A percentile compares a stretch with the other conserved stretches of the same genome.
Conservation (phyloP, 2,329 filamentous ascomycete species). For the Penicillium sp. region DNA sequence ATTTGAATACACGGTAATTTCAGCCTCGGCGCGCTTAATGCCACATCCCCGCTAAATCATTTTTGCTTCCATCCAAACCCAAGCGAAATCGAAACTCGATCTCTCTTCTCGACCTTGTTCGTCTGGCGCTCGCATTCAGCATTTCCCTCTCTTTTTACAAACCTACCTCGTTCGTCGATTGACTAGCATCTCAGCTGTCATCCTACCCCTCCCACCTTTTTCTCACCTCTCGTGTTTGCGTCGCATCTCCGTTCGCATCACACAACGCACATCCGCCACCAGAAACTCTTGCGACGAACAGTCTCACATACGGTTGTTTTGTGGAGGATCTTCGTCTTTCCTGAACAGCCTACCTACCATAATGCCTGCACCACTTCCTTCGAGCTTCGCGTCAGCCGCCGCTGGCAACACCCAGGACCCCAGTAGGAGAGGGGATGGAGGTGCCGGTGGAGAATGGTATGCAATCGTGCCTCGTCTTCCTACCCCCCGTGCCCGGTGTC, state of each 20-base stretch:
- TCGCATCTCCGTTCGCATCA: conserved; percentile 25
- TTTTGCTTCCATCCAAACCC: conserved; percentile 28
- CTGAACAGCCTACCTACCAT: conserved; percentile 26
- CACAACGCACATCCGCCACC: conserved; percentile 22
- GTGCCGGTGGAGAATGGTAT: conserved; percentile 71
- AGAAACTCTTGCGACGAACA: conserved; percentile 24
- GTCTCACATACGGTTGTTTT: conserved; percentile 20
- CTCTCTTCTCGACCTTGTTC: conserved; percentile 33
- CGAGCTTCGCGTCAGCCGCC: conserved; percentile 80
- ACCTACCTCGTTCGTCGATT: conserved; percentile 1
- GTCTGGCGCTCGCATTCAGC: conserved; percentile 31
- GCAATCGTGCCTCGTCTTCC: conserved; percentile 28
- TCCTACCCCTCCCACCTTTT: conserved; percentile 9
- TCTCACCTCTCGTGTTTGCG: conserved; percentile 23
- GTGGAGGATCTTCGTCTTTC: conserved; percentile 25
- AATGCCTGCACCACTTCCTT: conserved; percentile 74
- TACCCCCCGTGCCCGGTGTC: not conserved
- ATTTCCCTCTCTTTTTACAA: conserved; percentile 19
- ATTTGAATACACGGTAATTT: conserved; percentile 21
- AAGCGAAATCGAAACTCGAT: conserved; percentile 30
- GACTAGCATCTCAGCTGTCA: conserved; percentile 16
- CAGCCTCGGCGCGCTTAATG: conserved; percentile 20
- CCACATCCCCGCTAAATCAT: conserved; percentile 33
- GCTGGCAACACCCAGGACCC: conserved; percentile 68
- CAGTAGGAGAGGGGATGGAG: conserved; percentile 58